Percentiles rank a stretch among this genome's conserved stretches.
These are phyloP conservation scores for Aristolochia californica DNA, from an alignment of 164 flowering plant genomes.

Conservation along the genomic window DNA sequence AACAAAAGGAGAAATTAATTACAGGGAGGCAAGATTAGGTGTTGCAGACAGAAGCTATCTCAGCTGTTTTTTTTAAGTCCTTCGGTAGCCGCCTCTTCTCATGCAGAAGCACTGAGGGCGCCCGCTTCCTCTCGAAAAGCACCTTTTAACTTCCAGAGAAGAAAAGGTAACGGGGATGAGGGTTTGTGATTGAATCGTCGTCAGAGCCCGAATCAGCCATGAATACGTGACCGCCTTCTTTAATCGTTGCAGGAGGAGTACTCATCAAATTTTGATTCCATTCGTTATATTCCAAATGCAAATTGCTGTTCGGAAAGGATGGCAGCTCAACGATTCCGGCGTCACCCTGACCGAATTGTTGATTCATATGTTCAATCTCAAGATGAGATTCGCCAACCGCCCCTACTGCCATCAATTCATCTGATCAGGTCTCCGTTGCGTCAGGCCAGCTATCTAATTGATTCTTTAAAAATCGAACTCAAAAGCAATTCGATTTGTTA, in stretches of 20 bases:
- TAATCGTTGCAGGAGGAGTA: too few relatives aligned
- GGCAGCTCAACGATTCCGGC: background rate
- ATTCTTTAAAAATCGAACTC: too few relatives aligned
- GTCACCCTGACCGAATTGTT: background rate
- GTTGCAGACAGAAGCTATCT: too few relatives aligned
- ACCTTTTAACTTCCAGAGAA: background rate
- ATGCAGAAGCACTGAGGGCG: conserved; percentile 2
- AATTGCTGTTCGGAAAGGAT: background rate
- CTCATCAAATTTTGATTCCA: background rate
- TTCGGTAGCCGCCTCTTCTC: conserved; percentile 10
- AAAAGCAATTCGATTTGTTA: background rate
- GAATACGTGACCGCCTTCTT: background rate
- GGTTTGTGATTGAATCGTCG: background rate
- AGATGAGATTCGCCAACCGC: background rate
- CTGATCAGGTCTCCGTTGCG: too few relatives aligned
- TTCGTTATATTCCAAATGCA: background rate
- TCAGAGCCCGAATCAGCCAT: background rate
- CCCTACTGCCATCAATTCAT: background rate
- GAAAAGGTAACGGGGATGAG: background rate
- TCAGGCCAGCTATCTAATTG: too few relatives aligned
- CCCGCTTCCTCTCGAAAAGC: background rate
- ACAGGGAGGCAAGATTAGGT: too few relatives aligned
- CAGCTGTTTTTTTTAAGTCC: too few relatives aligned
- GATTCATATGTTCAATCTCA: background rate
- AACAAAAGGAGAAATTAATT: too few relatives aligned